Evolutionary conservation across 169 alveolate genomes (phyloP).

Genomic region (Eimeria falciformis): DNA sequence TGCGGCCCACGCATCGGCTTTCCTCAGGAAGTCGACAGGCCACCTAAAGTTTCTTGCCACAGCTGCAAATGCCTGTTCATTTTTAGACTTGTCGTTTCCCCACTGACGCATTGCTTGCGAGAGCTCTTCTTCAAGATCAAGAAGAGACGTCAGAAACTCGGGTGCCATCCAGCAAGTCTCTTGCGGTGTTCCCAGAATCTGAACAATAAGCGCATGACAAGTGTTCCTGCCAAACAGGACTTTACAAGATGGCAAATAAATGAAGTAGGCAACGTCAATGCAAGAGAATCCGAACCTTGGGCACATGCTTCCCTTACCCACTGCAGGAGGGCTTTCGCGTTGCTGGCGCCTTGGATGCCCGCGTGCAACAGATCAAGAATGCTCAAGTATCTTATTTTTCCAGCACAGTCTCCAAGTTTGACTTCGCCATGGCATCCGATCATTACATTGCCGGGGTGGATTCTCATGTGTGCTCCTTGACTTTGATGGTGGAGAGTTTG

Average conservation of each 20-base stretch:
- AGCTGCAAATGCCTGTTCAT: neutral
- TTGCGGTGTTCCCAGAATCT: slow-evolving; percentile 56
- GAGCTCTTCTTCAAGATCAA: slow-evolving; percentile 37
- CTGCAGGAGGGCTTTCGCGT: slow-evolving; percentile 53
- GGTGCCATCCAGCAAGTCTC: slow-evolving; percentile 71
- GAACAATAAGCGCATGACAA: neutral
- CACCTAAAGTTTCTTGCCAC: slow-evolving; percentile 33
- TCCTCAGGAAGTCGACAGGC: slow-evolving; percentile 17
- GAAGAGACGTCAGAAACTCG: slow-evolving; percentile 29
- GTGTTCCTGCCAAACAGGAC: too few species aligned
- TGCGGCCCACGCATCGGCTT: slow-evolving; percentile 65
- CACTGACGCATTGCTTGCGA: slow-evolving; percentile 2
- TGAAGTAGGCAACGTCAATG: too few species aligned
- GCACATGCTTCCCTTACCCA: slow-evolving; percentile 15
- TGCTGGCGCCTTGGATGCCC: slow-evolving; percentile 64
- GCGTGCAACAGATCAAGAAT: slow-evolving; percentile 37
- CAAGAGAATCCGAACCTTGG: too few species aligned
- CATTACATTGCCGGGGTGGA: slow-evolving; percentile 66
- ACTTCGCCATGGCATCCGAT: neutral
- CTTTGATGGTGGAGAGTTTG: neutral
- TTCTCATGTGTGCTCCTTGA: slow-evolving; percentile 34
- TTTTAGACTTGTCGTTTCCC: neutral
- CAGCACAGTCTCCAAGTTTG: slow-evolving; percentile 63
- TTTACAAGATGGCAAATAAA: too few species aligned
- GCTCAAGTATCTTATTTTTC: slow-evolving; percentile 54